Base-by-base conservation (phyloP, 192 early-diverging fungal genomes). In the Coemansia sp. region DNA sequence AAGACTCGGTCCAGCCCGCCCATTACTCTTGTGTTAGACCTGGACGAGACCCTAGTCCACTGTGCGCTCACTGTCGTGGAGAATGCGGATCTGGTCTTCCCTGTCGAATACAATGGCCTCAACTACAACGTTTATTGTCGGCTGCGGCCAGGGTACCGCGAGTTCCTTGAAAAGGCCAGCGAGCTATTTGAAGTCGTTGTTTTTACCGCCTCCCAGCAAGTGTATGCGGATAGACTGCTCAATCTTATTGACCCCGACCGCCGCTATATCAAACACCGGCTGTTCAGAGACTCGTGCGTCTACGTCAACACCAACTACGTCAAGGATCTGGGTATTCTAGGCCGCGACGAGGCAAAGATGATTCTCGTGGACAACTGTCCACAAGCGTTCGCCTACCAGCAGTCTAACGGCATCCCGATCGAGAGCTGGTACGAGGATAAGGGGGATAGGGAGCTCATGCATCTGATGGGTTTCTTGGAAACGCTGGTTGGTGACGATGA, bases 351-450 rank as follows among this genome's bases (percentile, higher is more conserved):
- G 59, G 56, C 82, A 16, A 84, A 87, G 63, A 82, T 87, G 24
- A 57, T 90, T 3, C 79, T 91, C 55, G 85, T 91, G 1, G 90
- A 91, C 63, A 91, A 91, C 53, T 87, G 87, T 3, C 88, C 88
- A 8, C 89, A 91, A 59, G 89, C 88, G 2, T 91, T 88, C 79
- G 88, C 84, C 8, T 90, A 89, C 71, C 90, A 91, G 45, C 84
- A 87, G 43, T 85, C 84, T 21, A 91, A 91, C 55, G 89, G 89
- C 3, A 83, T 91, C 33, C 89, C 90, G 9, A 90, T 91, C 34
- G 86, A 79, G 60, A 85, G 82, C 62, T 91, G 89, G 89, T 91
- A 91, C 56, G 85, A 88, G 40, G 90, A 91, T 66, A 83, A 80
- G 69, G 42, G 59, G 28, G 90, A 91, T 61, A 62, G 73, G n/a